Evolutionary conservation across 208 protist genomes (phyloP), one percentile per base, ranked within the genome.

Genomic region (Leishmania major): DNA sequence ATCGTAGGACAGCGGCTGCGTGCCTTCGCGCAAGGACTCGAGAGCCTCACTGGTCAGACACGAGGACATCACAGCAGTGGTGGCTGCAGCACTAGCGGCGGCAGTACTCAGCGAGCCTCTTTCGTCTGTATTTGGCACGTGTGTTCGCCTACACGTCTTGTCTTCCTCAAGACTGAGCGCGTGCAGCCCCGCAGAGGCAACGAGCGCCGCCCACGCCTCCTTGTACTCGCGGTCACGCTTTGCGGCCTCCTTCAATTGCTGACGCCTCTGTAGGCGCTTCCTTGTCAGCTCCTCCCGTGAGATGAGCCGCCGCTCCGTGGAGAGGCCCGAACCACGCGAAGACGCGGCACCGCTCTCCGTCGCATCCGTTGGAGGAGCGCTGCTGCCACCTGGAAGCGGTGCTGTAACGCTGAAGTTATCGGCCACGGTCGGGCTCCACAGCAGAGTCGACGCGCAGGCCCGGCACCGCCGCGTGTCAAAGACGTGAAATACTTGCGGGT

Each of bases 11-110:
- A 78, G 22, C 40, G 57, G 35, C 75, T 57, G 45, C 25, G 57
- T 47, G 75, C 40, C 57, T 6, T 78, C 22, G 28, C 75, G 75
- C 57, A 78, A 47, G 5, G 57, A 55, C 57, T 67, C 17, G 3
- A 78, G 75, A n/a, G 75, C 75, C 53, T 78, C 75, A 43, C 70
- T 37, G 31, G 75, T 78, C 22, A 78, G 75, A 53, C 0, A n/a
- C 40, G 75, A 69, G 19, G 57, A 15, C 1, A 3, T n/a, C 37
- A 51, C 40, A 53, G 15, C 35, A 6, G 75, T 28, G 17, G 60
- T 55, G 19, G 11, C 6, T 4, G 37, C 22, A 35, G 51, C 47
- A 37, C 0, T 0, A 28, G n/a, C 40, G 49, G 49, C 15, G n/a
- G 45, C 6, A 37, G 2, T 45, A 22, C 47, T 11, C 19, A 0